phyloP scores from a whole-genome alignment of 129 eudicot genomes.

The sunflower (Helianthus annuus) region DNA sequence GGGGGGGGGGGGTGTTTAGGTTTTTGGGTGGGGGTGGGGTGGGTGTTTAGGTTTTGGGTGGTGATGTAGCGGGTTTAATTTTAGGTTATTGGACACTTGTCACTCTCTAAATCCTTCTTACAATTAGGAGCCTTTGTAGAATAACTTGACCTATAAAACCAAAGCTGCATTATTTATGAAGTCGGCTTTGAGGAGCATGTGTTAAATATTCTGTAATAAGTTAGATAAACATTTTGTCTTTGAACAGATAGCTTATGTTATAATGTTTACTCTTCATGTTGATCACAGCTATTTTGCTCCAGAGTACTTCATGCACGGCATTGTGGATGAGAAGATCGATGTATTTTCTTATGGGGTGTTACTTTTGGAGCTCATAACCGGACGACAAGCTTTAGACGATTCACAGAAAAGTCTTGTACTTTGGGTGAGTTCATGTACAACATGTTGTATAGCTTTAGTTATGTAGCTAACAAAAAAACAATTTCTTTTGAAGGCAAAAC shows the following conservation, averaged over 20 bases:
- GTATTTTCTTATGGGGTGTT: slow-evolving; percentile 77
- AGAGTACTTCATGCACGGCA: slow-evolving; percentile 78
- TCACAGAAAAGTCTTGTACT: slow-evolving; percentile 62
- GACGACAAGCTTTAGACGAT: slow-evolving; percentile 70
- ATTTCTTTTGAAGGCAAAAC: slow-evolving; percentile 58
- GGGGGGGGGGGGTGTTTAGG: no score
- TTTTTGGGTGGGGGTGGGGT: no score
- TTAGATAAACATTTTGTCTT: background rate
- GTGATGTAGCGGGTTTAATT: no score
- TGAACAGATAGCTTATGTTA: background rate
- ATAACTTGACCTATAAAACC: no score
- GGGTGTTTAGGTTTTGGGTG: no score
- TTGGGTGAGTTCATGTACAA: slow-evolving; percentile 48
- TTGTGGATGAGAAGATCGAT: slow-evolving; percentile 80
- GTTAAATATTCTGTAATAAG: background rate
- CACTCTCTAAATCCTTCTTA: no score
- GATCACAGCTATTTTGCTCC: slow-evolving; percentile 70
- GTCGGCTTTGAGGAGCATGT: background rate
- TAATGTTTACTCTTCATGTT: slow-evolving; percentile 26
- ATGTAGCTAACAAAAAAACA: background rate
- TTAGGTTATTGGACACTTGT: no score
- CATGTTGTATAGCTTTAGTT: slow-evolving; percentile 7
- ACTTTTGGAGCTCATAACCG: slow-evolving; percentile 69
- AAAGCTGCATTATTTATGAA: slow-evolving; percentile 7
- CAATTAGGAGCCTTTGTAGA: no score